Evolutionary conservation across 305 asterid genomes (phyloP).

Genomic region (Plantago lanceolata): DNA sequence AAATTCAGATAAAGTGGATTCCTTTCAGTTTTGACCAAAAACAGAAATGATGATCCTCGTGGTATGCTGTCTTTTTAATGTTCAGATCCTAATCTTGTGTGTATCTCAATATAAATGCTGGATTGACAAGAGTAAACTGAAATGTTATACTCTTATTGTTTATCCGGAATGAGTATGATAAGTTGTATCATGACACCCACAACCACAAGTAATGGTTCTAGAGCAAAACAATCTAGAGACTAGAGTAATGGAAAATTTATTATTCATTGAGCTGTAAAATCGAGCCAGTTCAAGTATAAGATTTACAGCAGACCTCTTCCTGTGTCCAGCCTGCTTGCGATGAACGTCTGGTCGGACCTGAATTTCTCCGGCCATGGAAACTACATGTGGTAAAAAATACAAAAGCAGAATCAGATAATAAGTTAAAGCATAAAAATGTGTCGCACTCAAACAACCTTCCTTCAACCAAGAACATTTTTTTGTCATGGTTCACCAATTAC

Average conservation of each 20-base stretch:
- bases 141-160: no score
- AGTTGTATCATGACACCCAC: no score
- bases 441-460: no score
- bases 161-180: no score
- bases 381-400: constrained; percentile 22
- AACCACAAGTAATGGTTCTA: no score
- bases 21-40: not conserved
- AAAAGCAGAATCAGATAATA: not conserved
- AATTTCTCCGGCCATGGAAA: constrained; percentile 34
- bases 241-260: not conserved
- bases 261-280: not conserved
- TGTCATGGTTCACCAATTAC: not conserved
- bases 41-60: not conserved
- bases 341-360: constrained; percentile 52
- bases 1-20: not conserved
- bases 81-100: no score
- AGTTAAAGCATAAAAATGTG: constrained; percentile 1
- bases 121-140: no score
- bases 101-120: no score
- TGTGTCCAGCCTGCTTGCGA: constrained; percentile 92
- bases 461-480: not conserved
- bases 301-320: constrained; percentile 55
- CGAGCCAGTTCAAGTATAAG: constrained; percentile 8
- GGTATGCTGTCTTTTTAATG: no score
- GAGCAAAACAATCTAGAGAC: not conserved